A percentile compares a stretch with the other conserved stretches of the same genome.
Evolutionary conservation across 371 early-diverging fungal genomes (phyloP).

Genomic region (Caulochytrium protostelioides): DNA sequence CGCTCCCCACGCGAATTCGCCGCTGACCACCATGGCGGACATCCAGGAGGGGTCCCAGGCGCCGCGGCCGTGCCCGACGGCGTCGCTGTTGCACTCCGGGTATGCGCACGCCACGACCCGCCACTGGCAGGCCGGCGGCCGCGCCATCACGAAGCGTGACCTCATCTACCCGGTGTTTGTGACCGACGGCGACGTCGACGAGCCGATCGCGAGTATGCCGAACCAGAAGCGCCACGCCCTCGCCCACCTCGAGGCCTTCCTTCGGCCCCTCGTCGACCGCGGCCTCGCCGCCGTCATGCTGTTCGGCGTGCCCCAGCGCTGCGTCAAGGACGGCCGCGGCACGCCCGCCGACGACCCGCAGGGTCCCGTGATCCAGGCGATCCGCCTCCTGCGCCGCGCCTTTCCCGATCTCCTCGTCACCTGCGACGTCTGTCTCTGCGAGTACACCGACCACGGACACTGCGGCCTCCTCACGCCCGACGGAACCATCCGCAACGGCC

Average conservation of each 20-base stretch:
- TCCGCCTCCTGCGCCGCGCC: constrained; percentile 44
- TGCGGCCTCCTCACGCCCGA: constrained; percentile 46
- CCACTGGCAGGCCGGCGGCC: constrained; percentile 43
- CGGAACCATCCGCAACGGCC: constrained; percentile 57
- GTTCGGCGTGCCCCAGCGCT: constrained; percentile 68
- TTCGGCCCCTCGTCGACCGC: constrained; percentile 63
- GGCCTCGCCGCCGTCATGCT: constrained; percentile 69
- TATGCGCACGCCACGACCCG: constrained; percentile 60
- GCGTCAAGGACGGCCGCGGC: constrained; percentile 48
- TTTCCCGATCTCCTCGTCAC: constrained; percentile 70
- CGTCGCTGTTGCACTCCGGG: constrained; percentile 57
- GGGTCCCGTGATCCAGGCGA: constrained; percentile 67
- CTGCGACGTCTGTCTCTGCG: constrained; percentile 92
- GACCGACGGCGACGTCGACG: constrained; percentile 48
- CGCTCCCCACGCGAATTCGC: no score
- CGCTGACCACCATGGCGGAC: no score
- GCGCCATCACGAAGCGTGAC: constrained; percentile 38
- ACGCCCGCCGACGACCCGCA: constrained; percentile 62
- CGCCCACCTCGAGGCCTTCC: neutral
- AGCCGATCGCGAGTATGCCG: constrained; percentile 60
- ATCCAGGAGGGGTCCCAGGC: no score
- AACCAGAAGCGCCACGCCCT: constrained; percentile 46
- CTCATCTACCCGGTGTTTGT: constrained; percentile 89
- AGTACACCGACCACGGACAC: constrained; percentile 87
- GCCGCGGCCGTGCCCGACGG: no score